These are phyloP conservation scores for Penicillium sclerotigenum DNA, from an alignment of 2,329 filamentous ascomycete genomes.

Conservation along the genomic window DNA sequence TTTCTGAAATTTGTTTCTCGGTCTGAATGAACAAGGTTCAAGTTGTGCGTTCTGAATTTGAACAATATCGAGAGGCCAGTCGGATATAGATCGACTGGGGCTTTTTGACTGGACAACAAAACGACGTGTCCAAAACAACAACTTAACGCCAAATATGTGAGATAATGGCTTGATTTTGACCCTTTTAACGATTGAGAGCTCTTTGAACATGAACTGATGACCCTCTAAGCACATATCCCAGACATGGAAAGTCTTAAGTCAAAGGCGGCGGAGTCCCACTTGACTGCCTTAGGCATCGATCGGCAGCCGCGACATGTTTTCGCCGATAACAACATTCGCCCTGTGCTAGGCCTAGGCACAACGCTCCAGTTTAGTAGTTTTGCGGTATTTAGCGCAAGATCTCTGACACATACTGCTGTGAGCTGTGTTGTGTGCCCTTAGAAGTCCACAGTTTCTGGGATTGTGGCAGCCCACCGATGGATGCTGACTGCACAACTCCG, in stretches of 20 bases:
- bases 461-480: not conserved
- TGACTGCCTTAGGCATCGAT: constrained; percentile 1
- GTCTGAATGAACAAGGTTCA: not conserved
- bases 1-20: not conserved
- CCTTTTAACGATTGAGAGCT: not conserved
- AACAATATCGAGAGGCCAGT: not conserved
- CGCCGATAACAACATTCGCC: constrained; percentile 7
- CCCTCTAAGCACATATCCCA: not conserved
- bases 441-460: not conserved
- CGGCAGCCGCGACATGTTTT: constrained; percentile 11
- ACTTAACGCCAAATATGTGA: not conserved
- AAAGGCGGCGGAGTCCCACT: constrained; percentile 4
- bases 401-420: not conserved
- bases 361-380: not conserved
- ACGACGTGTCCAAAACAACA: not conserved
- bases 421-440: not conserved
- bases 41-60: not conserved
- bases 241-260: not conserved
- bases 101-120: not conserved
- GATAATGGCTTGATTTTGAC: not conserved
- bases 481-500: not conserved
- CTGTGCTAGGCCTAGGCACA: not conserved
- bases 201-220: not conserved
- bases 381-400: not conserved
- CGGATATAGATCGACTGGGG: constrained; percentile 4